Evolutionary conservation across 441 rosid genomes (phyloP), one percentile per base, ranked within the genome.

Genomic region (Gossypium davidsonii): DNA sequence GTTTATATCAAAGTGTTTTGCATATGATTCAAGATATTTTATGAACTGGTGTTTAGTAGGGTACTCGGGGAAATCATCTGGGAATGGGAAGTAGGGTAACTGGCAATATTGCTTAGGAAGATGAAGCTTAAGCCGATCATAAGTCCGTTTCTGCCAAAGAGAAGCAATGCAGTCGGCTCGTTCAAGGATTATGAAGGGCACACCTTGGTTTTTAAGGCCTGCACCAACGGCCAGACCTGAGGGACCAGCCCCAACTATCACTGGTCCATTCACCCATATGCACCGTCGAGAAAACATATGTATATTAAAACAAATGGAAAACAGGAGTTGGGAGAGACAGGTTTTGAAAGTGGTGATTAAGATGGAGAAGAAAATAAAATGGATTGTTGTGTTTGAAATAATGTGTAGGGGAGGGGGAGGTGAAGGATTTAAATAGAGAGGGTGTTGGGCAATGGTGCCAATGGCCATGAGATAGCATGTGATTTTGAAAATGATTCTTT

Each of bases 241-340:
- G 14, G 97, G 97, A 0, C 96, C 97, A 0, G 93, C 94, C 0
- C 97, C 97, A 18, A 92, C 88, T 3, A 92, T 90, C 76, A 92
- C 91, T 0, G 97, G 97, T 2, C 97, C 96, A 48, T 90, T 90
- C 4, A 89, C 94, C 93, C 91, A 90, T 39, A 86, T 82, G 83
- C 92, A 90, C 37, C 91, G 80, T 18, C 87, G 77, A 68, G 85
- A 79, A 58, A 62, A 48, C 86, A 86, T 46, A 56, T 56, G 14
- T 68, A 20, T 75, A 6, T 31, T 31, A 31, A 31, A 31, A 31
- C 37, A 31, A 31, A 31, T 5, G 8, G 7, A 31, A 31, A 31
- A 31, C 37, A 31, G 34, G 34, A 28, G 6, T 4, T 28, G 34
- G 34, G 34, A 28, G 34, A 28, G 34, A 28, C 31, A 31, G 37